Evolutionary conservation across 768 basidiomycete genomes (phyloP).

Genomic region (Boletus tylopilopsis): DNA sequence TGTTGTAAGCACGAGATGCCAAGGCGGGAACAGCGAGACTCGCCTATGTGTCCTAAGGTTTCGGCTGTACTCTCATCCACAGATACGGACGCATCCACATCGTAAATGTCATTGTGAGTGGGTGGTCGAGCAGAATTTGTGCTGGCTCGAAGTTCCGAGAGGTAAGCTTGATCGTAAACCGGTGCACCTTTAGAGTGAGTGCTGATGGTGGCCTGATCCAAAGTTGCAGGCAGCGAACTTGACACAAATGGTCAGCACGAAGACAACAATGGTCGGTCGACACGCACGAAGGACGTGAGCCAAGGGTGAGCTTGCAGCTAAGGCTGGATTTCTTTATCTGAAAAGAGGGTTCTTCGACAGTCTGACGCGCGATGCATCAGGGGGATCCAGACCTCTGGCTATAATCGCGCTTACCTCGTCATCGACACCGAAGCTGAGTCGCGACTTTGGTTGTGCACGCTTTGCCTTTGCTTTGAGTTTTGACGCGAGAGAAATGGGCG

Average conservation of each 20-base stretch:
- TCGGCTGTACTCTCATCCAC: conserved; percentile 40
- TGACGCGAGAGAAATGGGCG: conserved; percentile 57
- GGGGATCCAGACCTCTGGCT: conserved; percentile 1
- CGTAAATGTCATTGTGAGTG: conserved; percentile 37
- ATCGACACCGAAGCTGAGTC: conserved; percentile 73
- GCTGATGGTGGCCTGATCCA: conserved; percentile 57
- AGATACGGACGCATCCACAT: conserved; percentile 46
- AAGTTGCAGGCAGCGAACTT: conserved; percentile 40
- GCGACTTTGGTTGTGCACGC: conserved; percentile 60
- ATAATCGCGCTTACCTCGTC: conserved; percentile 51
- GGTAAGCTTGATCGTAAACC: conserved; percentile 67
- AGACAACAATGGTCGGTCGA: not conserved
- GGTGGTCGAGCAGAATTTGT: conserved; percentile 57
- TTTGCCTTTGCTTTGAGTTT: conserved; percentile 73
- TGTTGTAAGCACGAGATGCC: conserved; percentile 1
- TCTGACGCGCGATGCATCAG: conserved; percentile 40
- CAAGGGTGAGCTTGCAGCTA: conserved; percentile 60
- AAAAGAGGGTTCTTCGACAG: conserved; percentile 61
- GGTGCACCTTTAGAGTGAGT: conserved; percentile 45
- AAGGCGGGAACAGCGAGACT: conserved; percentile 1
- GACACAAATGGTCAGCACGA: conserved; percentile 13
- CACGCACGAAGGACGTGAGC: conserved; percentile 50
- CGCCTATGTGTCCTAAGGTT: conserved; percentile 30
- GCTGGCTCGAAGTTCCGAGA: conserved; percentile 75
- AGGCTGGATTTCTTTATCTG: conserved; percentile 79